Percentiles rank a stretch among this genome's conserved stretches.
Conservation (phyloP, 768 basidiomycete genomes). For the Boletus vermiculosoides region DNA sequence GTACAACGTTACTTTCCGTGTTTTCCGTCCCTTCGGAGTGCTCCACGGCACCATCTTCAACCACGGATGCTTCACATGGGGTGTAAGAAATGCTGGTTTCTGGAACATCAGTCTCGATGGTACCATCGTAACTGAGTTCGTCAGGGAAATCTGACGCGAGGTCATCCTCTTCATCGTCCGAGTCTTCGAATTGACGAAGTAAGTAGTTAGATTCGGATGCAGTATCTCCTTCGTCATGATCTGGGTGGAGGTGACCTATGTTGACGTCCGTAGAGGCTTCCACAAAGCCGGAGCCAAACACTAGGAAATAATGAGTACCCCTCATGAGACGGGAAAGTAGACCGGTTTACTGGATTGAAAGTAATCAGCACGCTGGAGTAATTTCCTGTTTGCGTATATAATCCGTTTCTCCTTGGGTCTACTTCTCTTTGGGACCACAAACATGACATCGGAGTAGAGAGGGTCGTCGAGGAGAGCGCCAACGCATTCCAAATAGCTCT, state of each 20-base stretch:
- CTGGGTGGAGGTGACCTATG: slow-evolving; percentile 20
- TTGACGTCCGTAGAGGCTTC: slow-evolving; percentile 46
- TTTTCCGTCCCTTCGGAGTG: slow-evolving; percentile 1
- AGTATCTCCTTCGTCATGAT: slow-evolving; percentile 40
- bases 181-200: slow-evolving; percentile 43
- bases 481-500: slow-evolving; percentile 64
- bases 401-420: slow-evolving; percentile 37
- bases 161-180: slow-evolving; percentile 54
- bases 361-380: slow-evolving; percentile 73
- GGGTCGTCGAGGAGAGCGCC: slow-evolving; percentile 77
- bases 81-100: slow-evolving; percentile 6
- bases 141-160: slow-evolving; percentile 35
- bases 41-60: slow-evolving; percentile 6
- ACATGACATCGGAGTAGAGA: slow-evolving; percentile 82
- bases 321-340: not conserved
- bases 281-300: slow-evolving; percentile 72
- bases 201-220: slow-evolving; percentile 49
- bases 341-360: slow-evolving; percentile 62
- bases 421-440: slow-evolving; percentile 57
- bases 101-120: slow-evolving; percentile 22
- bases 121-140: slow-evolving; percentile 32
- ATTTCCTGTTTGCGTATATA: slow-evolving; percentile 68
- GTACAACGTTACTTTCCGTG: not conserved
- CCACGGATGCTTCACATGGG: not conserved
- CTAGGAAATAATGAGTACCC: slow-evolving; percentile 35